Evolutionary conservation across 2,329 filamentous ascomycete genomes (phyloP).

Genomic region (Paecilomyces niveus): DNA sequence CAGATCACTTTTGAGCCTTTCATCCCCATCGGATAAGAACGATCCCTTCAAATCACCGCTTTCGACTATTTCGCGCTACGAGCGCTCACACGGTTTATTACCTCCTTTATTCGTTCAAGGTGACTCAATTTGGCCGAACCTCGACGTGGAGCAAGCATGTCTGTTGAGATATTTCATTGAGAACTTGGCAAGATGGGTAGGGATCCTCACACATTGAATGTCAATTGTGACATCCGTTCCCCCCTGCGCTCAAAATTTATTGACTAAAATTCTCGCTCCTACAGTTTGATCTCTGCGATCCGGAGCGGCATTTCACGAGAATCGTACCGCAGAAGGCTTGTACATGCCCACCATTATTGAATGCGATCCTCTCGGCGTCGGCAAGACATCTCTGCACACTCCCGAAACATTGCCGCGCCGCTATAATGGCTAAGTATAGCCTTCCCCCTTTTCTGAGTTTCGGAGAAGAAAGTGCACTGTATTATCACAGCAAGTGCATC

Average conservation of each 20-base stretch:
- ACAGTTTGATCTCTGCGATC: constrained; percentile 31
- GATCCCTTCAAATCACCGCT: neutral
- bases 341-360: constrained; percentile 29
- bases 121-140: neutral
- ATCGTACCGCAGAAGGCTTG: constrained; percentile 31
- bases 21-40: neutral
- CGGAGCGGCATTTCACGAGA: constrained; percentile 27
- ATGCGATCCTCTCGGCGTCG: constrained; percentile 18
- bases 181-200: constrained; percentile 11
- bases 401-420: neutral
- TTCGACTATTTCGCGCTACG: neutral
- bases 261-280: neutral
- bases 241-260: neutral
- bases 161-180: constrained; percentile 13
- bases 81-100: neutral
- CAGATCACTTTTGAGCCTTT: neutral
- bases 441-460: constrained; percentile 17
- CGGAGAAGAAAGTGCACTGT: constrained; percentile 14
- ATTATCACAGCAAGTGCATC: constrained; percentile 20
- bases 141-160: constrained; percentile 8
- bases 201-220: neutral
- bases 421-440: constrained; percentile 20
- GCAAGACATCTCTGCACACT: neutral
- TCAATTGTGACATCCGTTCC: neutral
- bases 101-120: constrained; percentile 1